These are phyloP conservation scores for Salix brachista DNA, from an alignment of 345 rosid species.

Conservation along the genomic window DNA sequence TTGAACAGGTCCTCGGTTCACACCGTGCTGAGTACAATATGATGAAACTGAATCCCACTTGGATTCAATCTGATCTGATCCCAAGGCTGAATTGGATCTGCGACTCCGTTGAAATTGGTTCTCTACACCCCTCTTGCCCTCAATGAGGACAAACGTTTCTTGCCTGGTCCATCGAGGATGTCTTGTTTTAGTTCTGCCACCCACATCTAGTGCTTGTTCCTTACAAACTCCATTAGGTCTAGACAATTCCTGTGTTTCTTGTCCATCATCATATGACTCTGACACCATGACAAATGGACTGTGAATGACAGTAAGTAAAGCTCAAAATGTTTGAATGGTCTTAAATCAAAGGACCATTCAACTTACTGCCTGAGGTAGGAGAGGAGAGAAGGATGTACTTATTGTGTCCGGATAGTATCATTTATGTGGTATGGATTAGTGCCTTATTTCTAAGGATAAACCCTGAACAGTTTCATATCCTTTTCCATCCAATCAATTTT, in stretches of 20 bases:
- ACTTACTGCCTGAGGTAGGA: neutral
- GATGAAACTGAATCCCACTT: constrained; percentile 34
- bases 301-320: neutral
- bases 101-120: neutral
- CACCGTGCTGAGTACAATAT: constrained; percentile 24
- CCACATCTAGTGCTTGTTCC: constrained; percentile 8
- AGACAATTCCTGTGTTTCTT: neutral
- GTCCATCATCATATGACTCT: constrained; percentile 7
- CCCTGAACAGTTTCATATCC: neutral
- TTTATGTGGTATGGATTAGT: neutral
- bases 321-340: neutral
- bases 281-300: neutral
- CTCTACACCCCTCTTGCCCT: constrained; percentile 27
- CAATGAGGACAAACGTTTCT: constrained; percentile 28
- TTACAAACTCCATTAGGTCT: neutral
- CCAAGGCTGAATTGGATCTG: neutral
- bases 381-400: neutral
- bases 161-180: constrained; percentile 28
- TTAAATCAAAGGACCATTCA: neutral
- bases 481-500: neutral
- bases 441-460: neutral
- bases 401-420: neutral
- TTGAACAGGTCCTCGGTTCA: constrained; percentile 19
- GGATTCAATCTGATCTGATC: constrained; percentile 12
- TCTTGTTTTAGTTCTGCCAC: constrained; percentile 9